Conservation (phyloP, 2,329 filamentous ascomycete genomes). For the Colletotrichum musae region DNA sequence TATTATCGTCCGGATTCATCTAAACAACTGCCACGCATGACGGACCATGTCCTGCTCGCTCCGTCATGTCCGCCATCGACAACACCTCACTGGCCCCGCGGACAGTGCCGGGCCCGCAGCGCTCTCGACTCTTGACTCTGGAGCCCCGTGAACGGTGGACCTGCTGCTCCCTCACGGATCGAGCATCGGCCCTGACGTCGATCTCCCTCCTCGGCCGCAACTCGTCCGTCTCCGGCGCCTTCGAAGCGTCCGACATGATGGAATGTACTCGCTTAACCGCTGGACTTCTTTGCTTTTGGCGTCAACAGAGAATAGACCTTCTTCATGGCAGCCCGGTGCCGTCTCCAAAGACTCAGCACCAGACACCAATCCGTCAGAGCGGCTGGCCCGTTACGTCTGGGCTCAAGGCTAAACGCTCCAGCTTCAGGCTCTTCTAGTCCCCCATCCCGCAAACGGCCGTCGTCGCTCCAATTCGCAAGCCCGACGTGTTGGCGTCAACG, state of each 20-base stretch:
- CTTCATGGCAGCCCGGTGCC: neutral
- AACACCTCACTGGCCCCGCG: conserved; percentile 10
- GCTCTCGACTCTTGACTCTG: neutral
- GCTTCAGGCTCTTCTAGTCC: conserved; percentile 16
- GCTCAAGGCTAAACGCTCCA: conserved; percentile 25
- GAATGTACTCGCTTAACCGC: no score
- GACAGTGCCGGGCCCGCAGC: conserved; percentile 14
- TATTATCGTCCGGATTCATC: conserved; percentile 36
- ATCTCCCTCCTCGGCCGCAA: conserved; percentile 4
- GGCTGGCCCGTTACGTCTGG: conserved; percentile 24
- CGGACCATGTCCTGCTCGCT: conserved; percentile 15
- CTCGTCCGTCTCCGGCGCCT: conserved; percentile 28
- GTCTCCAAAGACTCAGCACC: neutral
- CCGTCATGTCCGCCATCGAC: conserved; percentile 18
- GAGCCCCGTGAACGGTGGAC: neutral
- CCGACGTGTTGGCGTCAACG: conserved; percentile 9
- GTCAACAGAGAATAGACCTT: conserved; percentile 6
- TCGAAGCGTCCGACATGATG: neutral
- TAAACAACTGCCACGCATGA: conserved; percentile 26
- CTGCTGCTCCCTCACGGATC: conserved; percentile 23
- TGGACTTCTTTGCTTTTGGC: conserved; percentile 9
- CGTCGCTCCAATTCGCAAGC: conserved; percentile 4
- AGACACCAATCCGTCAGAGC: conserved; percentile 24
- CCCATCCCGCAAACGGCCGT: conserved; percentile 29
- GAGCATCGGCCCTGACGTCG: conserved; percentile 23